Conservation (phyloP, 2,329 filamentous ascomycete species). For the Amylocarpus encephaloides region DNA sequence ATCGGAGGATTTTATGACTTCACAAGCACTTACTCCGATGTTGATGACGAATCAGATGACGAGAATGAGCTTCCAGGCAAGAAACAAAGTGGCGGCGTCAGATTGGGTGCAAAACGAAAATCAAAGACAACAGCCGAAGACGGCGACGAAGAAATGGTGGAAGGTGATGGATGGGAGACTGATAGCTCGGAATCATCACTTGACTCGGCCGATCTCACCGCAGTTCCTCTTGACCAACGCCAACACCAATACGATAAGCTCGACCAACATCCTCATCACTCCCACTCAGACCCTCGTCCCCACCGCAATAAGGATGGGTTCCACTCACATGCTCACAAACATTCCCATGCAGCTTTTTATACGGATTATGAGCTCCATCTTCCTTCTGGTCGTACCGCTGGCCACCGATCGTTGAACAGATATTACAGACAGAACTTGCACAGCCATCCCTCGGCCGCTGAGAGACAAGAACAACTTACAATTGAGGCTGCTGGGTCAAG, state of each 20-base stretch:
- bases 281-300: constrained; percentile 60
- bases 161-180: constrained; percentile 87
- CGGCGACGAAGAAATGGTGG: constrained; percentile 49
- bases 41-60: constrained; percentile 54
- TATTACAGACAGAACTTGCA: constrained; percentile 93
- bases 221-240: constrained; percentile 68
- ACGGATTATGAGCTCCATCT: constrained; percentile 93
- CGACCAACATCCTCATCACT: constrained; percentile 68
- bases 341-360: constrained; percentile 69
- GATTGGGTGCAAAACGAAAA: constrained; percentile 57
- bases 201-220: constrained; percentile 75
- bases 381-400: constrained; percentile 80
- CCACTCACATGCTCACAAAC: constrained; percentile 77
- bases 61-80: constrained; percentile 46
- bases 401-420: constrained; percentile 77
- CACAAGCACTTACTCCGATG: constrained; percentile 87
- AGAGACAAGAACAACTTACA: constrained; percentile 62
- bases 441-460: constrained; percentile 72
- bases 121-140: constrained; percentile 46
- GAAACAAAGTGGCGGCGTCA: constrained; percentile 54
- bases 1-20: constrained; percentile 98
- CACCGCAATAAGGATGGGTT: constrained; percentile 72
- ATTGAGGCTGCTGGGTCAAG: constrained; percentile 48
- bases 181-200: constrained; percentile 86
- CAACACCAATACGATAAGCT: constrained; percentile 67